Conservation (phyloP, 75 land plant species). For the Cupressus sempervirens region DNA sequence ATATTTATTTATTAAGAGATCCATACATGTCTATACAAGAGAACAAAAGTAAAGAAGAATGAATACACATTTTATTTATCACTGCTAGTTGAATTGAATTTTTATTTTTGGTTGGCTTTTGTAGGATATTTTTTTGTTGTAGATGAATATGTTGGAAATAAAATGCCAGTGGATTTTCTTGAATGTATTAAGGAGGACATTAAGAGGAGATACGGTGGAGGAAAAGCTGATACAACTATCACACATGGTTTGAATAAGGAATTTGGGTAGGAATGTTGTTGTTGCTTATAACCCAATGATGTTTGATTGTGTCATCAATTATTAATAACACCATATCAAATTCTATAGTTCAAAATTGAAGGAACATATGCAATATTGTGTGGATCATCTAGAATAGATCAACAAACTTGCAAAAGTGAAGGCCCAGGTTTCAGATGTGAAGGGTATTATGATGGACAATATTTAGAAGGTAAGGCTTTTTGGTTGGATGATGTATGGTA, state of each 20-base stretch:
- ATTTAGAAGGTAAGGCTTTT: constrained; percentile 60
- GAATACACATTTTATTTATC: constrained; percentile 17
- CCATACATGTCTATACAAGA: not conserved
- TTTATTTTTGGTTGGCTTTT: constrained; percentile 9
- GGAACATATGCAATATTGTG: constrained; percentile 80
- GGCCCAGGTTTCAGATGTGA: constrained; percentile 80
- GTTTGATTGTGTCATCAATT: not conserved
- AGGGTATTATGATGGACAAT: constrained; percentile 84
- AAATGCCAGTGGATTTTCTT: constrained; percentile 68
- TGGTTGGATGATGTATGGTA: not conserved
- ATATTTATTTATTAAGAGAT: not conserved
- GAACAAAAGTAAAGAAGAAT: not conserved
- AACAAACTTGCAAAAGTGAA: constrained; percentile 71
- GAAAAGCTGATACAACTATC: constrained; percentile 60
- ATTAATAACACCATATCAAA: not conserved
- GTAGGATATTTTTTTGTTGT: constrained; percentile 73
- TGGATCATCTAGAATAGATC: constrained; percentile 67
- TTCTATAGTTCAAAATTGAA: constrained; percentile 63
- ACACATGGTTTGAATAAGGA: constrained; percentile 66
- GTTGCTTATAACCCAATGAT: constrained; percentile 7
- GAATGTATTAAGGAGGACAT: constrained; percentile 78
- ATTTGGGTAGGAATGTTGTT: constrained; percentile 29
- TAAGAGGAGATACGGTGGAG: constrained; percentile 69
- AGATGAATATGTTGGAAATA: constrained; percentile 66
- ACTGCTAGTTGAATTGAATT: constrained; percentile 13